These are phyloP conservation scores for Lasiosphaeris hirsuta DNA, from an alignment of 495 filamentous ascomycete species.

Conservation along the genomic window DNA sequence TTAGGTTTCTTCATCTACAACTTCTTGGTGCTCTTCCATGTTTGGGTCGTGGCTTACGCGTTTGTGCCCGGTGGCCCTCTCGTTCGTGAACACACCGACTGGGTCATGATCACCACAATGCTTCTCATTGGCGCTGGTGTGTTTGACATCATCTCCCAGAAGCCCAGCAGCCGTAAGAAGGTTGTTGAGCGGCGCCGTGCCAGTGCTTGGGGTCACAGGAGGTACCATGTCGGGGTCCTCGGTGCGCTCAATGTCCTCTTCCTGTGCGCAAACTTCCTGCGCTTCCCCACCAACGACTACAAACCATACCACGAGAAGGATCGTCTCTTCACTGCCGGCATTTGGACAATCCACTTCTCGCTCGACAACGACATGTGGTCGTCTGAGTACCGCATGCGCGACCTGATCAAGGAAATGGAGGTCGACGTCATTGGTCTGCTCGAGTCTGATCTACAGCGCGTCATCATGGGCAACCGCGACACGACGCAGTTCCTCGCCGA, in stretches of 20 bases:
- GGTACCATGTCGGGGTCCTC: slow-evolving; percentile 51
- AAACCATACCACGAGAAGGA: slow-evolving; percentile 82
- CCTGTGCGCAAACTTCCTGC: slow-evolving; percentile 77
- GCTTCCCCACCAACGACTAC: slow-evolving; percentile 92
- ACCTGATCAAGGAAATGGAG: slow-evolving; percentile 89
- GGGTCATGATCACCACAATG: slow-evolving; percentile 86
- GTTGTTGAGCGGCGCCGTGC: slow-evolving; percentile 17
- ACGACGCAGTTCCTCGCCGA: slow-evolving; percentile 93
- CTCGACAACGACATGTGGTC: slow-evolving; percentile 99
- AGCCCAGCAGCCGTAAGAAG: slow-evolving; percentile 16
- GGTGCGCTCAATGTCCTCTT: slow-evolving; percentile 73
- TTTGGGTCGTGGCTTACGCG: slow-evolving; percentile 98
- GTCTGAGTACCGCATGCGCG: slow-evolving; percentile 88
- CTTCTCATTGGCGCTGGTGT: slow-evolving; percentile 80
- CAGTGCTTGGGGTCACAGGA: slow-evolving; percentile 36
- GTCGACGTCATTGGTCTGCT: slow-evolving; percentile 92
- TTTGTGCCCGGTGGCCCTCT: slow-evolving; percentile 97
- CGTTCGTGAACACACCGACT: slow-evolving; percentile 92
- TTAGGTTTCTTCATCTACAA: slow-evolving; percentile 88
- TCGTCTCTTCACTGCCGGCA: slow-evolving; percentile 84
- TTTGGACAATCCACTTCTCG: slow-evolving; percentile 99
- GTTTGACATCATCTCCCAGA: slow-evolving; percentile 60
- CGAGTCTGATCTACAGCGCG: slow-evolving; percentile 90
- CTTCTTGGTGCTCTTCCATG: slow-evolving; percentile 85
- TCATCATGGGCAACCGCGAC: slow-evolving; percentile 99